Base-by-base conservation (phyloP, 2,329 filamentous ascomycete genomes). In the Rhinocladiella similis region DNA sequence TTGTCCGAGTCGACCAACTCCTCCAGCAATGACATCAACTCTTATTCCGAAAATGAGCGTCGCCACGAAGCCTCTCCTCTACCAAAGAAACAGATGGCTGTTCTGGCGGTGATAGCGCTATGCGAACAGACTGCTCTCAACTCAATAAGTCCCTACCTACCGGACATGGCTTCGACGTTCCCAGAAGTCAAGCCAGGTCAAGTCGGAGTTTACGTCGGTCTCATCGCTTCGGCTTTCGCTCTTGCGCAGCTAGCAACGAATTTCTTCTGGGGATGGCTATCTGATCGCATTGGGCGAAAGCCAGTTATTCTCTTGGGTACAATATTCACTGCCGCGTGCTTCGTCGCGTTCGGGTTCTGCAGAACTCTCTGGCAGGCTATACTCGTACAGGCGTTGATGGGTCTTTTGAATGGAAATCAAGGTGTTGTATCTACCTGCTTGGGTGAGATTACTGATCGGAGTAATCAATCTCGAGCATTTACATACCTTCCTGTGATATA, bases 401-500 rank as follows among this genome's bases (percentile, higher is more conserved):
- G 94, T 3, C 71, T 96, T 51, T 84, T 96, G 50, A 99, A 97
- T 71, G 94, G 94, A 50, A 99, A 99, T 67, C 91, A 94, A 27
- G 93, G 91, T 3, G 87, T 97, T 12, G 91, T 99, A 13, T 93
- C 91, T 6, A 97, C 94, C 0, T 96, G 93, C 47, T 73, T 99
- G 47, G 94, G 94, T 39, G 94, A 99, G 72, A 88, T 99, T 50
- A 99, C 94, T 1, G 92, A 97, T 69, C 85, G 91, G 53, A 94
- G 88, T 62, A 99, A 99, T 71, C 94, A 99, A 78, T 94, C 90
- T 68, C 83, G 83, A 51, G 94, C 91, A 0, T 99, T 99, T 67
- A 94, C 90, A 1, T 99, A 96, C 76, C 78, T 99, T 41, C 94
- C 94, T 0, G 88, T 97, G 38, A 87, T 97, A n/a, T 99, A 99